These are phyloP conservation scores for Aspergillus texensis DNA, from an alignment of 2,329 filamentous ascomycete species.

Conservation along the genomic window DNA sequence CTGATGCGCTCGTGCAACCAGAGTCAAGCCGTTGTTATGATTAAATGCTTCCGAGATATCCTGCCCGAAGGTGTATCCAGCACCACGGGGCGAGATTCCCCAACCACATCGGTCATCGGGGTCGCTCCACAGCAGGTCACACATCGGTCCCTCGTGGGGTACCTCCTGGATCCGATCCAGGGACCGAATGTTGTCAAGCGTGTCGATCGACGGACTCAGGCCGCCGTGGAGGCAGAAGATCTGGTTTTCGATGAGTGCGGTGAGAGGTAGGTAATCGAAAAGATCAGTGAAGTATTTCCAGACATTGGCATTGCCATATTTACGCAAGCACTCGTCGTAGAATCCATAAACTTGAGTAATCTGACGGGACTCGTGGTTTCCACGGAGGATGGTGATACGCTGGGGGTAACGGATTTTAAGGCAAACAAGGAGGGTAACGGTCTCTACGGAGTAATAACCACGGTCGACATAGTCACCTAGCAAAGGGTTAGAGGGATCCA, in stretches of 20 bases:
- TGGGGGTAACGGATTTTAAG: slow-evolving; percentile 98
- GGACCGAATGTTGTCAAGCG: slow-evolving; percentile 90
- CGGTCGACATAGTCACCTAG: slow-evolving; percentile 96
- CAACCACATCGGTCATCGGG: slow-evolving; percentile 95
- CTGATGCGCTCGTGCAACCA: slow-evolving; percentile 96
- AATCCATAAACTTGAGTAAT: slow-evolving; percentile 99
- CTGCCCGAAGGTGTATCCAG: slow-evolving; percentile 93
- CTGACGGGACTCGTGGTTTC: slow-evolving; percentile 98
- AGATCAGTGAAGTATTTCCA: slow-evolving; percentile 99
- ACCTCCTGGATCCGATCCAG: slow-evolving; percentile 98
- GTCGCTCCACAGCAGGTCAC: slow-evolving; percentile 96
- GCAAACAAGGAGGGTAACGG: slow-evolving; percentile 91
- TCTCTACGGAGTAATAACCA: slow-evolving; percentile 99
- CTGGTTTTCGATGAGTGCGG: slow-evolving; percentile 97
- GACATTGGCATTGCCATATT: slow-evolving; percentile 98
- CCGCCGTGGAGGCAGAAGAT: slow-evolving; percentile 99
- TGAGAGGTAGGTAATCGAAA: slow-evolving; percentile 97
- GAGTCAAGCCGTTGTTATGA: slow-evolving; percentile 95
- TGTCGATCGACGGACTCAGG: slow-evolving; percentile 93
- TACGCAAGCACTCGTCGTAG: slow-evolving; percentile 97
- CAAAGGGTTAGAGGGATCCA: slow-evolving; percentile 1
- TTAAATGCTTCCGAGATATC: slow-evolving; percentile 99
- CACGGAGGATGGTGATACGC: slow-evolving; percentile 96
- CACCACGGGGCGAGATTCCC: slow-evolving; percentile 93
- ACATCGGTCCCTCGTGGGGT: slow-evolving; percentile 97